Conservation (phyloP, 371 early-diverging fungal species). For the Lichtheimia ornata region DNA sequence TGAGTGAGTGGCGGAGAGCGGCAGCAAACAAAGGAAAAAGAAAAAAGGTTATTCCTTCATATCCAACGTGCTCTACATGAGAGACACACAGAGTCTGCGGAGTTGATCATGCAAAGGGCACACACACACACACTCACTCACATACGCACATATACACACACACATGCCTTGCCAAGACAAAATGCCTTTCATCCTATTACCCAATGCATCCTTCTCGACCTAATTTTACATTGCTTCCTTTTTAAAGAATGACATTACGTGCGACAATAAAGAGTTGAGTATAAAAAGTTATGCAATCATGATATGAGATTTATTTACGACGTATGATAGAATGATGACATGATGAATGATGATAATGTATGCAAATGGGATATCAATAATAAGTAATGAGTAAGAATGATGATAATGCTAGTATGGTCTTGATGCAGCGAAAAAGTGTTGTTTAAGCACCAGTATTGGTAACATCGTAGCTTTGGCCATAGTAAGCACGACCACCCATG, state of each 20-base stretch:
- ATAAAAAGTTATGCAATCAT: background rate
- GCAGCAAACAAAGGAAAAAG: too few relatives aligned
- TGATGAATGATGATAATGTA: too few relatives aligned
- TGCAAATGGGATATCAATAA: background rate
- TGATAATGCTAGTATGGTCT: background rate
- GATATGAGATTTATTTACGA: too few relatives aligned
- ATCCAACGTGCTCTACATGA: background rate
- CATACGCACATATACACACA: conserved; percentile 1
- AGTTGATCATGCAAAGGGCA: background rate
- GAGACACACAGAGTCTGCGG: background rate
- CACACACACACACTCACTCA: background rate
- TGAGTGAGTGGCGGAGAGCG: too few relatives aligned
- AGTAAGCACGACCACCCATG: conserved; percentile 36
- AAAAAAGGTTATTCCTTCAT: too few relatives aligned
- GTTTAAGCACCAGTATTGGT: conserved; percentile 37
- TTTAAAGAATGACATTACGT: too few relatives aligned
- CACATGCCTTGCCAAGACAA: background rate
- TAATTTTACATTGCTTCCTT: background rate
- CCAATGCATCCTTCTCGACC: background rate
- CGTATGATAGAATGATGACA: too few relatives aligned
- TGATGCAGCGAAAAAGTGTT: background rate
- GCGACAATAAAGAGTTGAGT: too few relatives aligned
- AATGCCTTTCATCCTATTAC: background rate
- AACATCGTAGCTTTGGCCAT: conserved; percentile 23
- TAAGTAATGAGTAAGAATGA: background rate